A percentile compares a stretch with the other conserved stretches of the same genome.
Conservation (phyloP, 1,139 yeast species). For the Nadsonia starkeyi-henricii region DNA sequence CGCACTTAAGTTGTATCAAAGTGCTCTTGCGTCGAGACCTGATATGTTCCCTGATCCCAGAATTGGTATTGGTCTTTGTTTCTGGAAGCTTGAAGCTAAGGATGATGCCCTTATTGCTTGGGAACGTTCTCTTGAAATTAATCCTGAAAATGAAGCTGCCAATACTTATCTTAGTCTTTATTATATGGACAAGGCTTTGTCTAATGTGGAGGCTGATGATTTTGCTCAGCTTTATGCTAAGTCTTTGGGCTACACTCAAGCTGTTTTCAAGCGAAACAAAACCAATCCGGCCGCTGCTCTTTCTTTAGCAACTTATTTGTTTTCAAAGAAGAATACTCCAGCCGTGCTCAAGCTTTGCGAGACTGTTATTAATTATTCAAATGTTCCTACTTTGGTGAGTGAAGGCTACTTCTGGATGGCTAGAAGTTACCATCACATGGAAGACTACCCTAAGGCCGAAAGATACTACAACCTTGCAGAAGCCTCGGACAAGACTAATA, state of each 20-base stretch:
- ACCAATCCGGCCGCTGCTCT: constrained; percentile 32
- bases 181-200: constrained; percentile 50
- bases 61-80: constrained; percentile 88
- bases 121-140: constrained; percentile 62
- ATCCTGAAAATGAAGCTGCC: constrained; percentile 48
- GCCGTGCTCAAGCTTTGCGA: constrained; percentile 44
- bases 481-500: constrained; percentile 20
- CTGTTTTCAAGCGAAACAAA: constrained; percentile 23
- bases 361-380: constrained; percentile 32
- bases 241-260: constrained; percentile 24
- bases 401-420: constrained; percentile 83
- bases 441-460: constrained; percentile 56
- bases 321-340: constrained; percentile 44
- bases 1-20: constrained; percentile 75
- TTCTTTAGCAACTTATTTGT: constrained; percentile 40
- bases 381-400: constrained; percentile 37
- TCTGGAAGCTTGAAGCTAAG: constrained; percentile 74
- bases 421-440: constrained; percentile 48
- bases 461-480: constrained; percentile 48
- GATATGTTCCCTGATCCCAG: constrained; percentile 75
- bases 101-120: constrained; percentile 69
- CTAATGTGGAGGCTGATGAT: constrained; percentile 19
- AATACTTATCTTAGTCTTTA: constrained; percentile 54
- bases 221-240: constrained; percentile 22
- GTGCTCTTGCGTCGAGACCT: constrained; percentile 65